Evolutionary conservation across 306 rosid species (phyloP).

Genomic region (Dryas drummondii): DNA sequence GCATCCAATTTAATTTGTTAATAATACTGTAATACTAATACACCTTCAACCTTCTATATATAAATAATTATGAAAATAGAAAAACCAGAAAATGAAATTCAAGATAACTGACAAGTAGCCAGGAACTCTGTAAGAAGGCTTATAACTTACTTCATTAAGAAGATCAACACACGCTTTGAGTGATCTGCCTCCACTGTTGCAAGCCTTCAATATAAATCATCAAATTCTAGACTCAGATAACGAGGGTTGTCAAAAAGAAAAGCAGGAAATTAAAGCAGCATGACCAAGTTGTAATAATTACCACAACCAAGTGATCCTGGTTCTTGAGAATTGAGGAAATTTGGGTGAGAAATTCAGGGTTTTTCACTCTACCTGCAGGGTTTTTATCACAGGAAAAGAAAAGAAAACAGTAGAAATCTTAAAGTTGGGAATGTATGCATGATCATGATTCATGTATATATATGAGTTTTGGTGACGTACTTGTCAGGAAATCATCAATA

Average conservation of each 20-base stretch:
- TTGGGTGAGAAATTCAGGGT: constrained; percentile 40
- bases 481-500: no score
- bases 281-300: neutral
- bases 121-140: neutral
- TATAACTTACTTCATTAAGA: constrained; percentile 35
- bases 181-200: constrained; percentile 55
- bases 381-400: neutral
- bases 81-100: neutral
- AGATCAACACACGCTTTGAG: constrained; percentile 41
- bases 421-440: no score
- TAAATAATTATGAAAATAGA: neutral
- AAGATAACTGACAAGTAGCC: no score
- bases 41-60: neutral
- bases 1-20: constrained; percentile 1
- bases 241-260: neutral
- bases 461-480: no score
- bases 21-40: neutral
- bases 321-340: constrained; percentile 28
- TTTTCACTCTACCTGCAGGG: constrained; percentile 36
- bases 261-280: neutral
- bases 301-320: constrained; percentile 45
- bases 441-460: no score
- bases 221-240: neutral
- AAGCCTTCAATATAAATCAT: constrained; percentile 28
- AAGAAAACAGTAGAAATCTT: no score